Evolutionary conservation across 2,329 filamentous ascomycete species (phyloP), one percentile per base, ranked within the genome.

Genomic region (Arthroderma sp.): DNA sequence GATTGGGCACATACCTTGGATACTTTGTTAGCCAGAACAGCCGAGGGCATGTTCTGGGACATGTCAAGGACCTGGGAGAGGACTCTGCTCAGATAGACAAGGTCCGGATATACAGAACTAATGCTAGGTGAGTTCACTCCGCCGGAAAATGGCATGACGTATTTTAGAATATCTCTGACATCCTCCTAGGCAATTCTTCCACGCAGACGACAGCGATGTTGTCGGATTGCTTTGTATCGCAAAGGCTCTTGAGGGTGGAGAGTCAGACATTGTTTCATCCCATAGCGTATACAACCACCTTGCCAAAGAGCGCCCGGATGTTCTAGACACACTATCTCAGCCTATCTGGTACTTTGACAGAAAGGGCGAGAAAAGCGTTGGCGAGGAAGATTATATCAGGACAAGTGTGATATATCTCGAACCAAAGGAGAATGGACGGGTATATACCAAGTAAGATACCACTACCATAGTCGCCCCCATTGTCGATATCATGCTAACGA

Each of bases 331-430:
- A 4, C 69, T 94, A 43, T 82, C 83, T 1, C 67, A 80, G 59
- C 86, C 86, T 0, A 77, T 86, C 51, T 94, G 86, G 86, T 91
- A 93, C 68, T 89, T 93, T 61, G 86, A 94, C 64, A 81, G 86
- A 44, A 94, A 94, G 68, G 86, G 86, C 7, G 86, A 94, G 68
- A 78, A 76, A 1, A 83, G 78, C 22, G 66, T 71, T 9, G 86
- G 84, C 8, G 73, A 93, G 63, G 77, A 88, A 44, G 78, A 80
- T 46, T 93, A 79, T 65, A 83, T 86, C 54, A 71, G 73, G 37
- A 78, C 81, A 30, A 73, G 76, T 8, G 77, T 94, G 11, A 77
- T 91, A 54, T 93, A 87, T 61, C 68, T 87, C 3, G 86, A 93
- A 68, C 77, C 74, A 4, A 76, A 73, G 5, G 73, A 75, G 5